These are phyloP conservation scores for Yamadazyma akitaensis DNA, from an alignment of 805 yeast species.

Conservation along the genomic window DNA sequence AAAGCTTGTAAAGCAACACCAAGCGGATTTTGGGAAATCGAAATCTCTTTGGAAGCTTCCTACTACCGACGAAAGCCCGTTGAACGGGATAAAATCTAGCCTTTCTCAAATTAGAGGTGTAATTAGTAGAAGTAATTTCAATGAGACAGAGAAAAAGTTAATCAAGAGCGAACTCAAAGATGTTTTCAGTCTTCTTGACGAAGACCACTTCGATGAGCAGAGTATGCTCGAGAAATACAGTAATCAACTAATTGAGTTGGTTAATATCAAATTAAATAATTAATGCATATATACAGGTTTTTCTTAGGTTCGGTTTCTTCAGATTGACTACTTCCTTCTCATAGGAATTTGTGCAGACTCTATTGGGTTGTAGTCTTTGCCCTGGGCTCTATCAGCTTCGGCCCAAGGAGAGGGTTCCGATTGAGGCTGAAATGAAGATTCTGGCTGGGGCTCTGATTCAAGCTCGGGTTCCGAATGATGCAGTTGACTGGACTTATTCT, in stretches of 20 bases:
- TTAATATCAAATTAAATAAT: conserved; percentile 22
- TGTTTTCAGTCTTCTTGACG: not conserved
- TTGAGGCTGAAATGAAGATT: not conserved
- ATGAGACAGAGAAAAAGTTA: not conserved
- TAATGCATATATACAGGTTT: conserved; percentile 8
- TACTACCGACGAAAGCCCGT: not conserved
- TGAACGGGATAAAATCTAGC: not conserved
- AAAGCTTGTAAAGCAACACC: conserved; percentile 1
- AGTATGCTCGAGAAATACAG: conserved; percentile 37
- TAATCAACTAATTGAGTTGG: conserved; percentile 28
- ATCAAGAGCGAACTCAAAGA: conserved; percentile 6
- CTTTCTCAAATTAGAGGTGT: not conserved
- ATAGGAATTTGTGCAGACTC: conserved; percentile 38
- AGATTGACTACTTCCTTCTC: conserved; percentile 13
- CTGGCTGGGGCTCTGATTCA: not conserved
- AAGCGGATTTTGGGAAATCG: conserved; percentile 1
- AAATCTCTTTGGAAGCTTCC: not conserved
- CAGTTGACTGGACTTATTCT: conserved; percentile 3
- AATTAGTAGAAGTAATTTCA: conserved; percentile 7
- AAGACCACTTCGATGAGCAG: not conserved
- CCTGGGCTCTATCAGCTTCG: conserved; percentile 25
- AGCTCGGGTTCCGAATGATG: not conserved
- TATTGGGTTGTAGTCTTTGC: conserved; percentile 29
- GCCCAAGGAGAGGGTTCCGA: conserved; percentile 31
- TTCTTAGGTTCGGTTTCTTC: not conserved